Percentiles rank a stretch among this genome's conserved stretches.
phyloP scores from a whole-genome alignment of 2,329 filamentous ascomycete genomes.

The Calonectria fujianensis region DNA sequence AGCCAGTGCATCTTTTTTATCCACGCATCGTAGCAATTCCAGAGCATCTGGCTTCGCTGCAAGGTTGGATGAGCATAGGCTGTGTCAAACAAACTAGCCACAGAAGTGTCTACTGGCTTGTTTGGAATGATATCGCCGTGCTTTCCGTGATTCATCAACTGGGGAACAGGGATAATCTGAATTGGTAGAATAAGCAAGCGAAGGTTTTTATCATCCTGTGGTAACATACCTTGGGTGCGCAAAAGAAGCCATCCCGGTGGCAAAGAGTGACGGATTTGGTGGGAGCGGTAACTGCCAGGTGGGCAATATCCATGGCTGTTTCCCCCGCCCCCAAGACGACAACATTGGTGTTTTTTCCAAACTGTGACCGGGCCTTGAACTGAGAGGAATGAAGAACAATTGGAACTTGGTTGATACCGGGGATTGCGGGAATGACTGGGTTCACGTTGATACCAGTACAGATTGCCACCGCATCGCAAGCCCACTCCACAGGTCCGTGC shows the following conservation, averaged over 20 bases:
- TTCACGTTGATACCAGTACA: constrained; percentile 67
- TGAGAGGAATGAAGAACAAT: constrained; percentile 65
- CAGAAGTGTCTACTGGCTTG: constrained; percentile 68
- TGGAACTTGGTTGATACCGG: constrained; percentile 61
- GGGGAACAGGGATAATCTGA: constrained; percentile 55
- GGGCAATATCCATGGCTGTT: constrained; percentile 67
- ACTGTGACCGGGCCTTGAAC: constrained; percentile 65
- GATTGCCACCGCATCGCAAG: constrained; percentile 67
- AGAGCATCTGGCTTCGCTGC: constrained; percentile 64
- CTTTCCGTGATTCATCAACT: constrained; percentile 32
- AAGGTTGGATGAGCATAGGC: constrained; percentile 69
- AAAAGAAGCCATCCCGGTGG: constrained; percentile 67
- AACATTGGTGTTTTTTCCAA: constrained; percentile 63
- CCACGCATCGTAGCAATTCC: constrained; percentile 68
- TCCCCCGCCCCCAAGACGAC: constrained; percentile 67
- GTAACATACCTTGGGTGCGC: constrained; percentile 63
- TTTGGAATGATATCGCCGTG: constrained; percentile 54
- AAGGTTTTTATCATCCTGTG: constrained; percentile 52
- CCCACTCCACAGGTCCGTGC: constrained; percentile 49
- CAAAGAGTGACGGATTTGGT: constrained; percentile 66
- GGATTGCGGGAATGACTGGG: constrained; percentile 62
- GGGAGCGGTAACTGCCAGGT: constrained; percentile 65
- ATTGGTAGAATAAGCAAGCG: neutral
- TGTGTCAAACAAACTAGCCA: constrained; percentile 71
- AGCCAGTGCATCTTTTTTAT: constrained; percentile 65